Conservation (phyloP, 176 grass and related monocot species). For the Rhynchospora tenuis region DNA sequence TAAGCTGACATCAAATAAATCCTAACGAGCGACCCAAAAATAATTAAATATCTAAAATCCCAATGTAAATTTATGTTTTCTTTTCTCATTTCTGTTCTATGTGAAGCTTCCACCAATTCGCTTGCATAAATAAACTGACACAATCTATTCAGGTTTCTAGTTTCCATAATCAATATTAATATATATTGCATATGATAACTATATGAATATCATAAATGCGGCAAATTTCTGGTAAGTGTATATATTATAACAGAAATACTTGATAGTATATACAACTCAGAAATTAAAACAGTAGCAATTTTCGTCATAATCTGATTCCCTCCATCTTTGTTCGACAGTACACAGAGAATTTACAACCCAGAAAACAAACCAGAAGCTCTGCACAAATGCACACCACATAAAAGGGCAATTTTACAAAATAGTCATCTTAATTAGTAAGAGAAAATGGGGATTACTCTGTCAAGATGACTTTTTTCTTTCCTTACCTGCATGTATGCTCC, state of each 20-base stretch:
- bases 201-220: no score
- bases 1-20: neutral
- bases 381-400: neutral
- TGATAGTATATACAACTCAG: neutral
- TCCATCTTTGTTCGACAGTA: neutral
- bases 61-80: neutral
- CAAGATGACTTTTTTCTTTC: neutral
- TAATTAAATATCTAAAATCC: no score
- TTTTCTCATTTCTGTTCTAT: neutral
- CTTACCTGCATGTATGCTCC: neutral
- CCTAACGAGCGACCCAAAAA: no score
- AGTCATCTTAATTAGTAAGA: neutral
- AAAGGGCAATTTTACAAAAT: conserved; percentile 17
- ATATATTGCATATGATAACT: neutral
- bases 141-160: neutral
- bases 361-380: neutral
- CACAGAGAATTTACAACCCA: neutral
- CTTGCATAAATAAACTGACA: neutral
- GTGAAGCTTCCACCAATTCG: neutral
- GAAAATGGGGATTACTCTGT: neutral
- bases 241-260: neutral
- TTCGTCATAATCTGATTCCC: conserved; percentile 10
- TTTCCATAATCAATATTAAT: neutral
- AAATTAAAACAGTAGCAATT: neutral
- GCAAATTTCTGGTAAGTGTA: neutral